Evolutionary conservation across 1,284 basidiomycete species (phyloP).

Genomic region (Sporisorium iseilematis-ciliati): DNA sequence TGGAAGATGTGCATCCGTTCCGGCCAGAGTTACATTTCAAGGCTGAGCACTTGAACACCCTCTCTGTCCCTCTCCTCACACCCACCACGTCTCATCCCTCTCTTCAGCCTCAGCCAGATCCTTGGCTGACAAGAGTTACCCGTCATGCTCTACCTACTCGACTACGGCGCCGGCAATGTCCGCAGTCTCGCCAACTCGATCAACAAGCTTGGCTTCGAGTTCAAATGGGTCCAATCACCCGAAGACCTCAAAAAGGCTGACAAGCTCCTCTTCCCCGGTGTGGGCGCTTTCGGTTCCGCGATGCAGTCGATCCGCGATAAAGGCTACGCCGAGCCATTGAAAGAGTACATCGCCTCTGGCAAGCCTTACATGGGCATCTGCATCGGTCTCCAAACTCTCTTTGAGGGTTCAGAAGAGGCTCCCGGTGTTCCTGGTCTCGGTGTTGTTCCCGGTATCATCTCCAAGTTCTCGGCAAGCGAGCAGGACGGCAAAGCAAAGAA

Average conservation of each 20-base stretch:
- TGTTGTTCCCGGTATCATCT: slow-evolving; percentile 62
- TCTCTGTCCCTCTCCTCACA: not conserved
- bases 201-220: slow-evolving; percentile 84
- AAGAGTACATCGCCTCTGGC: slow-evolving; percentile 86
- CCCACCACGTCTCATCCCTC: not conserved
- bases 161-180: slow-evolving; percentile 69
- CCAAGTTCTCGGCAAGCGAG: slow-evolving; percentile 51
- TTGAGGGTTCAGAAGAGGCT: slow-evolving; percentile 78
- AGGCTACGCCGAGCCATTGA: slow-evolving; percentile 84
- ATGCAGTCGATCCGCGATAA: slow-evolving; percentile 81
- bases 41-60: not conserved
- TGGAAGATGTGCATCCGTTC: slow-evolving; percentile 7
- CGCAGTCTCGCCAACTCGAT: slow-evolving; percentile 87
- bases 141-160: slow-evolving; percentile 67
- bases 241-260: slow-evolving; percentile 89
- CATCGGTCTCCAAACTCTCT: slow-evolving; percentile 80
- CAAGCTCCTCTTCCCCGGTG: slow-evolving; percentile 96
- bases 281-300: slow-evolving; percentile 92
- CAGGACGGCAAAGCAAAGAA: slow-evolving; percentile 73
- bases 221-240: slow-evolving; percentile 88
- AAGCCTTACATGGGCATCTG: slow-evolving; percentile 91
- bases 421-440: slow-evolving; percentile 62
- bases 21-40: not conserved
- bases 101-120: not conserved
- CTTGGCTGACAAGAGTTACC: not conserved